Evolutionary conservation across 140 eudicot genomes (phyloP), one percentile per base, ranked within the genome.

Genomic region (Stevia rebaudiana): DNA sequence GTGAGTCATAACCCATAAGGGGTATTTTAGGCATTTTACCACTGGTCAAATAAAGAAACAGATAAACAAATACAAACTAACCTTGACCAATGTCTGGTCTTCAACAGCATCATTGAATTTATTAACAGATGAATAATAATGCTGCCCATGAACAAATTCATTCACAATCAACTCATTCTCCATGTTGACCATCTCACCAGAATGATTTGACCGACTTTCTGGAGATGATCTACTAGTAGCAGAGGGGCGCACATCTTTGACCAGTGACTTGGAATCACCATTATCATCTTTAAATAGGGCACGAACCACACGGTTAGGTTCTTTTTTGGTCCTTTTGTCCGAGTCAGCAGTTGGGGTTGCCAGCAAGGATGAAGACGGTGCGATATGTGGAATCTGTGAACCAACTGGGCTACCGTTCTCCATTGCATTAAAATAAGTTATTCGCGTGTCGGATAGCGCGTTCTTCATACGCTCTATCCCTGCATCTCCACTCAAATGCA

Each of bases 161-260:
- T 94, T 88, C 51, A 94, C 97, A 35, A 94, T 77, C 57, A 84
- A 55, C 61, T 85, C 97, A 80, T 94, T 94, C 76, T 94, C 95
- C 71, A 58, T 12, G 40, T 74, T 80, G 75, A 81, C 47, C 54
- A 57, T 74, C 70, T 61, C 82, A 19, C 62, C 78, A 76, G 80
- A 66, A 31, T 35, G 35, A 39, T 52, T 23, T 6, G 58, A 33
- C 19, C 52, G 60, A 12, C 28, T 59, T 71, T 48, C 77, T 49
- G 18, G 36, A 28, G 68, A 48, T 22, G 28, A 25, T 16, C 52
- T 57, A 35, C 33, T 64, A 44, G 67, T 61, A 37, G 71, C 51
- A 73, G 94, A 72, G 41, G 83, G 56, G 46, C 76, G 31, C 21
- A 21, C 80, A 50, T 54, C 88, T 58, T 69, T 74, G n/a, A 40